phyloP scores from a whole-genome alignment of 2,329 filamentous ascomycete genomes.

The Neopestalotiopsis rosae region DNA sequence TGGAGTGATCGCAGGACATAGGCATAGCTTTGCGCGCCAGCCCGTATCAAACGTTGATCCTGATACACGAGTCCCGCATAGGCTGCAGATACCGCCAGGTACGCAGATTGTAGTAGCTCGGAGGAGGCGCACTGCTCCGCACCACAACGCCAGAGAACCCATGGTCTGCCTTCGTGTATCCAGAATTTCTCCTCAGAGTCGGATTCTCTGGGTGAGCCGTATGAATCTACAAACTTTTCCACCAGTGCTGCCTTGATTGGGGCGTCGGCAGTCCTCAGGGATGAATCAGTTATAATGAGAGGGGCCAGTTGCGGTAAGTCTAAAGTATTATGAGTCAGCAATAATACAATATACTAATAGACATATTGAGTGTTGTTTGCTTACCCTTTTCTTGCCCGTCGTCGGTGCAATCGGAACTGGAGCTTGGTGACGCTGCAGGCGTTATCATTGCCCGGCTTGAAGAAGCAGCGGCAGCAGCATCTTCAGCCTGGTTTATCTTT shows the following conservation, averaged over 20 bases:
- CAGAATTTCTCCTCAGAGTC: background rate
- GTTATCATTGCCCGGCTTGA: background rate
- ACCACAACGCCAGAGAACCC: background rate
- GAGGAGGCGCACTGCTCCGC: slow-evolving; percentile 1
- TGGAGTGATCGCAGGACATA: background rate
- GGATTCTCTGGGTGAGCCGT: background rate
- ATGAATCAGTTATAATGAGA: background rate
- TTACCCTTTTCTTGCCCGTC: background rate
- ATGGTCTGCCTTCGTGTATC: background rate
- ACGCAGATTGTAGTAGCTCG: background rate
- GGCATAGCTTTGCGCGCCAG: background rate
- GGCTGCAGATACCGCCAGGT: background rate
- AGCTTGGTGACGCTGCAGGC: background rate
- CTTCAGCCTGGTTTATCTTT: background rate
- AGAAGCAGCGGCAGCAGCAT: background rate
- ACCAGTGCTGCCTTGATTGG: background rate
- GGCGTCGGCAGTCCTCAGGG: background rate
- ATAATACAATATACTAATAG: background rate
- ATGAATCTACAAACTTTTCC: background rate
- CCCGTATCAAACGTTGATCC: background rate
- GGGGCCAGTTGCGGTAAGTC: background rate
- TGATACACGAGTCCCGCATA: background rate
- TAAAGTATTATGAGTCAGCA: background rate
- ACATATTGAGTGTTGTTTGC: background rate
- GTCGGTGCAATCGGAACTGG: background rate